Base-by-base conservation (phyloP, 225 moss, liverwort and hornwort species). In the Pseudisothecium myosuroides region DNA sequence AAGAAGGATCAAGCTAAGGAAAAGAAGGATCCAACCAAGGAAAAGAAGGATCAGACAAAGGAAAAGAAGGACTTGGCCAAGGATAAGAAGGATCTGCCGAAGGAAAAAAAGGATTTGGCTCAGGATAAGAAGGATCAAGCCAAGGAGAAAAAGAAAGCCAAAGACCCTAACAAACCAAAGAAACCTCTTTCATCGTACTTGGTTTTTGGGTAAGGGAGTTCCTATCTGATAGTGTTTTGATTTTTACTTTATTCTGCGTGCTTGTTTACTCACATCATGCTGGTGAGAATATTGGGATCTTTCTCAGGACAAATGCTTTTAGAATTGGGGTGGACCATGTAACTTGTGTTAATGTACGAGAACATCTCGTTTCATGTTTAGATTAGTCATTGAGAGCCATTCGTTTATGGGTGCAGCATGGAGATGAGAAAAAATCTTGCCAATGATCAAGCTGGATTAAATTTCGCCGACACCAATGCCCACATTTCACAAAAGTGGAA, bases 91-190 rank as follows among this genome's bases (percentile, higher is more conserved):
- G 78, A 89, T 32, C 50, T 20, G 59, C 32, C 77, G 0, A 89
- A 80, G 80, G 89, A 85, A 39, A 89, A 85, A 39, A 89, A 89
- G 23, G 84, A 78, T 56, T 49, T 23, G n/a, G 82, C 82, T 55
- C 88, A 89, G 69, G 86, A 87, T 61, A 89, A 94, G 91, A 95
- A 96, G 61, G 97, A 97, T 13, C 91, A 95, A 87, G 91, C 90
- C 60, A 90, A 91, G 74, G 94, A 95, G 88, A 97, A 95, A 83
- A 97, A 95, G 80, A 95, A 94, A 78, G 86, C 88, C 34, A 98
- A 97, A 31, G 96, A 98, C 84, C 97, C 96, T 6, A 96, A 93
- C 91, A 98, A 94, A 84, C 98, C 97, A 2, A 98, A 97, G 94
- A 98, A 94, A 83, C 98, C 98, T 49, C 90, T 91, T 47, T 94